A percentile compares a stretch with the other conserved stretches of the same genome.
Conservation (phyloP, 192 early-diverging fungal species). For the Dimargaris xerosporica region DNA sequence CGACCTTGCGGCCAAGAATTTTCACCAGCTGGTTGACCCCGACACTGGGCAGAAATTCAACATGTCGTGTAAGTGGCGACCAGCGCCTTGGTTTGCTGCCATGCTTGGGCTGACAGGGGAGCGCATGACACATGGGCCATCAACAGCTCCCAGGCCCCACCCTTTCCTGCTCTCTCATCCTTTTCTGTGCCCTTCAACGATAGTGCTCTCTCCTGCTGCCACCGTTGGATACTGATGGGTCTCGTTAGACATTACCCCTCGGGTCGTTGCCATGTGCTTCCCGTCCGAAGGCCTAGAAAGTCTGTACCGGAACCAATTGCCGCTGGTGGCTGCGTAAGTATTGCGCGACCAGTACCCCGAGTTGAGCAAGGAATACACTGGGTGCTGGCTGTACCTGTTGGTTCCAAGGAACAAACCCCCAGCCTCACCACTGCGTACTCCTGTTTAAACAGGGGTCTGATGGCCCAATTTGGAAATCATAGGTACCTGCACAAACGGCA, state of each 20-base stretch:
- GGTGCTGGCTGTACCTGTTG: too few relatives aligned
- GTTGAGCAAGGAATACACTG: too few relatives aligned
- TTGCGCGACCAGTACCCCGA: too few relatives aligned
- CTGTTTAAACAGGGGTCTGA: too few relatives aligned
- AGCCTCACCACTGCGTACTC: too few relatives aligned
- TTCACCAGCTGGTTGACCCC: not conserved
- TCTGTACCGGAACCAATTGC: slow-evolving; percentile 36
- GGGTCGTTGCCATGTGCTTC: slow-evolving; percentile 39
- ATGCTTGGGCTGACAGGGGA: not conserved
- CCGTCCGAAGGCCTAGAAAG: slow-evolving; percentile 35
- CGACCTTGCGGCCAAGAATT: slow-evolving; percentile 5
- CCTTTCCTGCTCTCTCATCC: not conserved
- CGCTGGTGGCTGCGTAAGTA: slow-evolving; percentile 35
- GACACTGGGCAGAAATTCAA: not conserved
- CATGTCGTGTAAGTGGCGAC: slow-evolving; percentile 5
- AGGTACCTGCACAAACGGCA: too few relatives aligned
- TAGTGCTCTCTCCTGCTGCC: not conserved
- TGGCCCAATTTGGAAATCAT: too few relatives aligned
- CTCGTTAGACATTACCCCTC: slow-evolving; percentile 24
- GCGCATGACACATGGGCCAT: not conserved
- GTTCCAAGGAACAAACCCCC: too few relatives aligned
- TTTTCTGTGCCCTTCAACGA: not conserved
- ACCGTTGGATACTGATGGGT: not conserved
- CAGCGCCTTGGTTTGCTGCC: not conserved
- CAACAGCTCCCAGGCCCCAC: not conserved